Percentiles rank a stretch among this genome's conserved stretches.
Conservation (phyloP, 1,284 basidiomycete genomes). For the Trichosporon coremiiforme region DNA sequence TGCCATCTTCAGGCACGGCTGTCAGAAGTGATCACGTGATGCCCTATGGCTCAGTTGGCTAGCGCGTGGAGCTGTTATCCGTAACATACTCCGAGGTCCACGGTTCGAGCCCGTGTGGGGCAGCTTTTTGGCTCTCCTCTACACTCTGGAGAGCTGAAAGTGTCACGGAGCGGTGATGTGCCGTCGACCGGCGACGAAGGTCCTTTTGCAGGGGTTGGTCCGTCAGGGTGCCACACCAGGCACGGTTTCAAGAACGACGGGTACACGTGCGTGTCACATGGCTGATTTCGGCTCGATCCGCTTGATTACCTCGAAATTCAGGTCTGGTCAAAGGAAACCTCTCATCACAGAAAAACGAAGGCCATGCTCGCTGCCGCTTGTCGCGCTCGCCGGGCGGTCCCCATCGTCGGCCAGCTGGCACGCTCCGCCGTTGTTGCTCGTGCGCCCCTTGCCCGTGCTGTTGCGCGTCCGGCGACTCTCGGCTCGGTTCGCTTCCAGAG, state of each 20-base stretch:
- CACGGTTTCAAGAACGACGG: background rate
- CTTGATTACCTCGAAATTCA: background rate
- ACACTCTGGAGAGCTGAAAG: background rate
- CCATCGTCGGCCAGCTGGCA: background rate
- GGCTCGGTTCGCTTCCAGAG: constrained; percentile 7
- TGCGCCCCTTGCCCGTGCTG: background rate
- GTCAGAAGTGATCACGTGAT: background rate
- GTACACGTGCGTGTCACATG: background rate
- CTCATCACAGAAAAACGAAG: background rate
- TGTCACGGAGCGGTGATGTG: background rate
- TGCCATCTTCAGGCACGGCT: background rate
- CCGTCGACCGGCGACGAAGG: background rate
- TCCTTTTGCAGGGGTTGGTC: background rate
- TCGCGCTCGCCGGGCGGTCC: constrained; percentile 11
- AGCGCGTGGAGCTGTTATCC: too few relatives aligned
- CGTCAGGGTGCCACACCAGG: background rate
- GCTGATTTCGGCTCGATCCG: constrained; percentile 17
- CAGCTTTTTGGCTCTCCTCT: background rate
- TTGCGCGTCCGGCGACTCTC: background rate
- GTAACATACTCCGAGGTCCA: too few relatives aligned
- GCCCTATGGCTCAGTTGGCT: too few relatives aligned
- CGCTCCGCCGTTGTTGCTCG: background rate
- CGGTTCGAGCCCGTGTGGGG: constrained; percentile 25
- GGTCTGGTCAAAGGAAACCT: constrained; percentile 2
- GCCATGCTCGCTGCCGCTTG: constrained; percentile 14